phyloP scores from a whole-genome alignment of 169 alveolate species.

The Condylostoma magnum region DNA sequence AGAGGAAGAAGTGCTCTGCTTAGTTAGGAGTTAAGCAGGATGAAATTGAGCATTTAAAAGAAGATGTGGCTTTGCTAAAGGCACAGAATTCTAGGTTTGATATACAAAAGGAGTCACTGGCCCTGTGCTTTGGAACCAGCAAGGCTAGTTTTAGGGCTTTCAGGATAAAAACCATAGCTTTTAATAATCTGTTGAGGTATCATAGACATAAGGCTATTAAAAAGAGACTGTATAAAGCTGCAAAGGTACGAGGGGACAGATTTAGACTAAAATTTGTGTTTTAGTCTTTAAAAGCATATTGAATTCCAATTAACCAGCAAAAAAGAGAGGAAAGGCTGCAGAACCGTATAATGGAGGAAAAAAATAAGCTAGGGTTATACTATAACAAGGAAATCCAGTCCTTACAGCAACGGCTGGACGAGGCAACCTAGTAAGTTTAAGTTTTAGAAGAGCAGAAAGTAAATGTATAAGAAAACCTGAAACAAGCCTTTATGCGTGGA shows the following conservation, averaged over 20 bases:
- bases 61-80: slow-evolving; percentile 41
- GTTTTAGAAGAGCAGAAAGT: slow-evolving; percentile 51
- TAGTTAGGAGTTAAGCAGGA: slow-evolving; percentile 68
- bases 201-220: neutral
- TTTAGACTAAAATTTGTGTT: slow-evolving; percentile 48
- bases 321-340: slow-evolving; percentile 54
- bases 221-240: slow-evolving; percentile 16
- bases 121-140: slow-evolving; percentile 14
- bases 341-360: slow-evolving; percentile 56
- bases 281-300: slow-evolving; percentile 53
- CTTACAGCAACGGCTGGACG: slow-evolving; percentile 63
- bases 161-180: slow-evolving; percentile 33
- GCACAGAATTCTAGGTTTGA: slow-evolving; percentile 21
- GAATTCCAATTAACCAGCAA: slow-evolving; percentile 45
- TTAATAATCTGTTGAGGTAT: neutral
- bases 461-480: slow-evolving; percentile 71
- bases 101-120: slow-evolving; percentile 2
- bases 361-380: slow-evolving; percentile 59
- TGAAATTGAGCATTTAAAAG: slow-evolving; percentile 69
- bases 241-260: slow-evolving; percentile 33
- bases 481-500: slow-evolving; percentile 88
- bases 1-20: slow-evolving; percentile 72
- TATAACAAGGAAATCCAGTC: slow-evolving; percentile 75
- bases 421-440: slow-evolving; percentile 54
- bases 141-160: slow-evolving; percentile 35